Conservation (phyloP, 2,329 filamentous ascomycete species). For the Blastomyces gilchristii region DNA sequence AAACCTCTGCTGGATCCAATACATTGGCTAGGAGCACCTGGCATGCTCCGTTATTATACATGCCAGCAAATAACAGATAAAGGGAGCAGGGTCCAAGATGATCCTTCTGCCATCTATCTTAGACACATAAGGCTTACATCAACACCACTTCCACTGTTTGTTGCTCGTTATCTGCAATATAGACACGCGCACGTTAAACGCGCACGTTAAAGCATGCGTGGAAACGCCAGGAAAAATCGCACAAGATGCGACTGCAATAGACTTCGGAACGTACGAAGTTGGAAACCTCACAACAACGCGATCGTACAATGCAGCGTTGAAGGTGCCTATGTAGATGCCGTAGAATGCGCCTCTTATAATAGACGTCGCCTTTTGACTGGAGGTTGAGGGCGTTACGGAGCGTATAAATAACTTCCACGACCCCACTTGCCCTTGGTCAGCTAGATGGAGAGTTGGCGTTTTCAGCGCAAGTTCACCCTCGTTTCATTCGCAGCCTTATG, state of each 20-base stretch:
- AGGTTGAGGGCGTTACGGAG: neutral
- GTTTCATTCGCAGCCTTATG: constrained; percentile 10
- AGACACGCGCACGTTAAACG: neutral
- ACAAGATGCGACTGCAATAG: neutral
- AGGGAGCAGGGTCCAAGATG: neutral
- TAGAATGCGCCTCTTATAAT: neutral
- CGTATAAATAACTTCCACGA: neutral
- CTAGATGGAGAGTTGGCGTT: neutral
- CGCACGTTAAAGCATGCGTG: neutral
- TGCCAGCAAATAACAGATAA: neutral
- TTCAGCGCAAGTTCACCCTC: neutral
- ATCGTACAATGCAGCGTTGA: neutral
- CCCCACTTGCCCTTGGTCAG: neutral
- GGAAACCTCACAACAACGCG: no score
- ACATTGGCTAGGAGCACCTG: neutral
- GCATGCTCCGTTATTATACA: neutral
- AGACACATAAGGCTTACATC: neutral
- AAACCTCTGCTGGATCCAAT: neutral
- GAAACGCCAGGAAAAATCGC: neutral
- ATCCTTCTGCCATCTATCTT: neutral
- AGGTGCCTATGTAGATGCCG: neutral
- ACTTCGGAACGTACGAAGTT: neutral
- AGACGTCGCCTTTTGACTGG: neutral
- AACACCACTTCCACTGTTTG: neutral
- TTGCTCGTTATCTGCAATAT: neutral